Conservation (phyloP, 345 rosid species). For the Pugionium dolabratum region DNA sequence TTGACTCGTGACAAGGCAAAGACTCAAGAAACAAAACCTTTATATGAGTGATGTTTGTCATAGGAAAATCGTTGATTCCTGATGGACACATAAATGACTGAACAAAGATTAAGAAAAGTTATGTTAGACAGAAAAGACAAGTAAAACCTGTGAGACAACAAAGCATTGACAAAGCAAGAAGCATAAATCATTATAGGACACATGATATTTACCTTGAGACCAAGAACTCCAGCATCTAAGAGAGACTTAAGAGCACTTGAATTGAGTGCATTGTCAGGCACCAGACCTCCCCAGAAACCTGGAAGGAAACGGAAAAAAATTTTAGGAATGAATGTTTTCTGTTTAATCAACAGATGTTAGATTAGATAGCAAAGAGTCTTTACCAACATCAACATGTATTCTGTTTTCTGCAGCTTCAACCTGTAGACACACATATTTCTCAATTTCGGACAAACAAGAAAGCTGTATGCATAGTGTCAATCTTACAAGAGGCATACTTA, state of each 20-base stretch:
- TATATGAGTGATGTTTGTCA: constrained; percentile 83
- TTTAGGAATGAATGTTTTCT: background rate
- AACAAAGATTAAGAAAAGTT: constrained; percentile 34
- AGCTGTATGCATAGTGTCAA: background rate
- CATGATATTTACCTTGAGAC: constrained; percentile 69
- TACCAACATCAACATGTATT: constrained; percentile 88
- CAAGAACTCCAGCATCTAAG: constrained; percentile 82
- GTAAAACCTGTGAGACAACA: background rate
- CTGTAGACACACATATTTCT: constrained; percentile 42
- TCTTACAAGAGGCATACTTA: constrained; percentile 16
- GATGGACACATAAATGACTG: constrained; percentile 99
- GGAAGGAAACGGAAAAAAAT: constrained; percentile 13
- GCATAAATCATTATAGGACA: background rate
- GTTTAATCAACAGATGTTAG: constrained; percentile 24
- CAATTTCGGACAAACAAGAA: constrained; percentile 16
- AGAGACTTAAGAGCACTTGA: constrained; percentile 69
- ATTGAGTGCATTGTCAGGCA: constrained; percentile 88
- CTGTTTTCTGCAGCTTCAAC: constrained; percentile 71
- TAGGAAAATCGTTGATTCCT: constrained; percentile 93
- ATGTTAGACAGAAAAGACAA: constrained; percentile 19
- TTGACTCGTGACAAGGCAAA: constrained; percentile 5
- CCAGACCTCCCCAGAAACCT: constrained; percentile 99
- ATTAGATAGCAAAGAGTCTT: constrained; percentile 37
- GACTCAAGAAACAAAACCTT: constrained; percentile 52
- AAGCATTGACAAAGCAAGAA: constrained; percentile 1